Conservation (phyloP, 805 yeast genomes). For the Yueomyces sp. region DNA sequence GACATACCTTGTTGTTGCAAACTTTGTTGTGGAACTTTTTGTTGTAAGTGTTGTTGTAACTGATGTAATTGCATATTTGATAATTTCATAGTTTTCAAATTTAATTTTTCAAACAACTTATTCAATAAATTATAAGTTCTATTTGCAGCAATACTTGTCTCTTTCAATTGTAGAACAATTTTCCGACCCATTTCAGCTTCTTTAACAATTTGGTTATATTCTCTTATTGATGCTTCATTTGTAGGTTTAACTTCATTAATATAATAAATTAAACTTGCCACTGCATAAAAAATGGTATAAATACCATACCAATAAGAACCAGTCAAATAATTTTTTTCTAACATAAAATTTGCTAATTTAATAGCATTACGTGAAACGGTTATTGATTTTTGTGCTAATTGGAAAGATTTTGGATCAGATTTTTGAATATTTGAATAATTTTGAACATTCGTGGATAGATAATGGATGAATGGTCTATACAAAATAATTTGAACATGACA, state of each 20-base stretch:
- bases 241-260: constrained; percentile 41
- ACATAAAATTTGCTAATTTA: constrained; percentile 67
- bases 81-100: constrained; percentile 50
- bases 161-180: constrained; percentile 57
- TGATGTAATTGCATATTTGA: constrained; percentile 14
- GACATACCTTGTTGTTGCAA: not conserved
- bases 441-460: constrained; percentile 35
- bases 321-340: constrained; percentile 52
- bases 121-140: constrained; percentile 71
- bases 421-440: constrained; percentile 13
- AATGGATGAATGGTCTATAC: constrained; percentile 82
- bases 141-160: constrained; percentile 62
- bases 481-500: constrained; percentile 73
- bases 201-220: constrained; percentile 44
- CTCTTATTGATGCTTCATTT: constrained; percentile 31
- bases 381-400: constrained; percentile 74
- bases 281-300: constrained; percentile 84
- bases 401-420: constrained; percentile 33
- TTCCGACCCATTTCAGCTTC: constrained; percentile 78
- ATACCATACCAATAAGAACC: constrained; percentile 94
- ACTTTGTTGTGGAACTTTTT: not conserved
- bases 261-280: constrained; percentile 77
- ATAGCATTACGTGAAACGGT: constrained; percentile 74
- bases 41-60: constrained; percentile 2
- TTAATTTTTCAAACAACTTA: constrained; percentile 66